Base-by-base conservation (phyloP, 768 basidiomycete genomes). In the Amanita subjunquillea region DNA sequence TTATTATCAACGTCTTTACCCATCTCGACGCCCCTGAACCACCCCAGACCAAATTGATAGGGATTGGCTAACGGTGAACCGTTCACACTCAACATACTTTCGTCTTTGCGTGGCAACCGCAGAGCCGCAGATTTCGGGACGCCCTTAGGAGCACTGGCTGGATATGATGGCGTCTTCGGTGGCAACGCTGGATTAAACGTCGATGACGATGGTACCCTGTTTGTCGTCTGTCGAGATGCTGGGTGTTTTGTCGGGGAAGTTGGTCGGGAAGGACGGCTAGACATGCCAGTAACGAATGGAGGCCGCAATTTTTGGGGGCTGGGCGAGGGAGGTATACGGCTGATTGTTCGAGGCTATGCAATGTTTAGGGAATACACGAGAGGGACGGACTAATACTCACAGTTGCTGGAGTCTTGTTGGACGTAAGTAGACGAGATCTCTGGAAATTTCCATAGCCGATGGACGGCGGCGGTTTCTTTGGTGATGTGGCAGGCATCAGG, bases 11-110 rank as follows among this genome's bases (percentile, higher is more conserved):
- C 68, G 36, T 63, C 64, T 36, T 69, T 65, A 25, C 61, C 63
- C 59, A 65, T 65, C 54, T 71, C 69, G 32, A 69, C 59, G 2
- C 71, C 69, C 56, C 72, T 71, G 58, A 83, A 75, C 82, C 82
- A 80, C 37, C 75, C 70, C 42, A 81, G 62, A 17, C 82, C 83
- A 58, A 83, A 78, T 54, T 81, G 73, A 60, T 83, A 85, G 1
- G 88, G 87, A 62, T 90, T 90, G 15, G 82, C 79, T 15, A 91
- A 73, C 0, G 90, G 90, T 0, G 87, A 89, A 3, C 90, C 90
- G 55, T 92, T 91, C 17, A 85, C 66, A 59, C 87, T 87, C 47
- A 91, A 72, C 78, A 91, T 79, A 60, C 73, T 80, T 65, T 92
- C 90, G 60, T 88, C 80, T 57, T 74, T 78, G 39, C 85, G 78